These are phyloP conservation scores for Gnetum montanum DNA, from an alignment of 75 land plant genomes.

Conservation along the genomic window DNA sequence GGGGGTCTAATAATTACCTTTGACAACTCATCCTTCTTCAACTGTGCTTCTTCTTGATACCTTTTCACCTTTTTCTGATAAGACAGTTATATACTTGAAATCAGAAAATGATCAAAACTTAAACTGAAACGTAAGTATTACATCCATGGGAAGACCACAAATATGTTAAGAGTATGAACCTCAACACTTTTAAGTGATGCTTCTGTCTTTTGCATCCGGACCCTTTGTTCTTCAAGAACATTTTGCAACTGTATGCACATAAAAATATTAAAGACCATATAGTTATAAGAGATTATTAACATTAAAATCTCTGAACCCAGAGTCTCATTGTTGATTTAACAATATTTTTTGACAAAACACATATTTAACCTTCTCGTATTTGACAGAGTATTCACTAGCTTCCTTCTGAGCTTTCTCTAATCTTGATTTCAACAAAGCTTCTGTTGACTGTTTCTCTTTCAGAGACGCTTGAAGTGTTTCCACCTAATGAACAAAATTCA, in stretches of 20 bases:
- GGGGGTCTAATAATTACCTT: too few species aligned
- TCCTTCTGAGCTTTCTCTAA: conserved; percentile 28
- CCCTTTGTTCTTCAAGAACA: conserved; percentile 38
- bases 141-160: too few species aligned
- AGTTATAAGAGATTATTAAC: too few species aligned
- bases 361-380: conserved; percentile 35
- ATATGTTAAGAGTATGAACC: too few species aligned
- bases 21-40: conserved; percentile 18
- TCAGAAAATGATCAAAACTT: not conserved
- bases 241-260: conserved; percentile 36
- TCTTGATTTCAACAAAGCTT: conserved; percentile 14
- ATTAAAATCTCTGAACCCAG: too few species aligned
- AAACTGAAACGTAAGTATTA: not conserved
- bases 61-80: conserved; percentile 40
- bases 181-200: conserved; percentile 48
- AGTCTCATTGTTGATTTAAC: too few species aligned
- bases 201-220: conserved; percentile 31
- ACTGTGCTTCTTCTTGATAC: conserved; percentile 34
- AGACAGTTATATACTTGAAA: not conserved
- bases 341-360: too few species aligned
- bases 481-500: conserved; percentile 18
- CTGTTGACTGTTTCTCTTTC: conserved; percentile 13
- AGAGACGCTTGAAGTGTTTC: conserved; percentile 19
- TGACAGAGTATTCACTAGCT: conserved; percentile 12
- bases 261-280: too few species aligned